phyloP scores from a whole-genome alignment of 75 land plant genomes.

The Adiantum capillusveneris region DNA sequence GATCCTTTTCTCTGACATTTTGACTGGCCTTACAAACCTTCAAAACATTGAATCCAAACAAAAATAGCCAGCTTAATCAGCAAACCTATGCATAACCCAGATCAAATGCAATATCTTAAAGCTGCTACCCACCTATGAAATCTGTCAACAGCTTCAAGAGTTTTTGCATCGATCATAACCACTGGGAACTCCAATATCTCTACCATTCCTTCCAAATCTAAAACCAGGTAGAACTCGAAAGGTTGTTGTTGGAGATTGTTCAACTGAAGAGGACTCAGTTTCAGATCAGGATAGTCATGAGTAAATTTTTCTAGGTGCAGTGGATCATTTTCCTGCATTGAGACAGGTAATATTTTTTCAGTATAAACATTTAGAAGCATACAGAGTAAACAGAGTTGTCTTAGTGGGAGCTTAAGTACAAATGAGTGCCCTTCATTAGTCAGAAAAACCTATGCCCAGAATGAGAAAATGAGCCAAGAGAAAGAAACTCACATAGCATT shows the following conservation, averaged over 20 bases:
- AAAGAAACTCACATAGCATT: no score
- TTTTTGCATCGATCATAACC: constrained; percentile 61
- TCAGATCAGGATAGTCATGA: constrained; percentile 49
- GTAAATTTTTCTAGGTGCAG: constrained; percentile 69
- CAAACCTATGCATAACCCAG: neutral
- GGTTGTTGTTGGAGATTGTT: constrained; percentile 38
- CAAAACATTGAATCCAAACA: neutral
- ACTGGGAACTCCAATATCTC: constrained; percentile 97
- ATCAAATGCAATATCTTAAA: no score
- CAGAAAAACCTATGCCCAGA: no score
- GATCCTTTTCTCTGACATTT: constrained; percentile 64
- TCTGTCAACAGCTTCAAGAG: constrained; percentile 58
- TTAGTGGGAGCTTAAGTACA: no score
- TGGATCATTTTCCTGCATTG: constrained; percentile 63
- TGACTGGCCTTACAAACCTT: constrained; percentile 83
- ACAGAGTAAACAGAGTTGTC: no score
- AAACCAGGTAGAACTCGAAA: constrained; percentile 65
- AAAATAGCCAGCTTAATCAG: neutral
- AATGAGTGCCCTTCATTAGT: no score
- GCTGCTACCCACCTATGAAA: constrained; percentile 85
- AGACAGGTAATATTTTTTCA: no score
- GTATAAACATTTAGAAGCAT: no score
- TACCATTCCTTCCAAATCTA: constrained; percentile 94
- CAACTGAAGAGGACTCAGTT: constrained; percentile 18
- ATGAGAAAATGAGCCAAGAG: no score